Evolutionary conservation across 805 yeast genomes (phyloP).

Genomic region (Henningerozyma blattae): DNA sequence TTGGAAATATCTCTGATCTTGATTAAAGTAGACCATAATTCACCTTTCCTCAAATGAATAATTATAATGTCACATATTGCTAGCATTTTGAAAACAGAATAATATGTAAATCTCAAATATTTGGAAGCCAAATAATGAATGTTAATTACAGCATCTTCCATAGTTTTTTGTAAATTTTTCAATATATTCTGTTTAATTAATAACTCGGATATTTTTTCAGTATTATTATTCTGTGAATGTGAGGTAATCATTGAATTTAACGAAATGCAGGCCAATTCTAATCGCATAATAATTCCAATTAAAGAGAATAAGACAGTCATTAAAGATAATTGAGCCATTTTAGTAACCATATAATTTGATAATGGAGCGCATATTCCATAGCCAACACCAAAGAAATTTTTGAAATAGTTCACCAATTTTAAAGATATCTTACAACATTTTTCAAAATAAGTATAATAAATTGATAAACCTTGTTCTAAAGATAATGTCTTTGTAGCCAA

Average conservation of each 20-base stretch:
- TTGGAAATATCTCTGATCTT: constrained; percentile 10
- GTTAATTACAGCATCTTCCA: constrained; percentile 16
- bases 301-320: constrained; percentile 16
- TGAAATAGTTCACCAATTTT: constrained; percentile 11
- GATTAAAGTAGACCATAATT: constrained; percentile 14
- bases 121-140: constrained; percentile 15
- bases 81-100: constrained; percentile 21
- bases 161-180: constrained; percentile 12
- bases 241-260: constrained; percentile 10
- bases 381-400: constrained; percentile 15
- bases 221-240: constrained; percentile 1
- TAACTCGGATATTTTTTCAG: neutral
- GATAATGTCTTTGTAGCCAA: neutral
- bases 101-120: constrained; percentile 20
- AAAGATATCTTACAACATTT: constrained; percentile 11
- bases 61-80: constrained; percentile 21
- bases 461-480: constrained; percentile 5
- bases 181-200: constrained; percentile 13
- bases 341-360: constrained; percentile 15
- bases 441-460: constrained; percentile 13
- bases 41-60: constrained; percentile 19
- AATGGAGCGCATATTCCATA: constrained; percentile 11
- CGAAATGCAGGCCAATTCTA: constrained; percentile 13
- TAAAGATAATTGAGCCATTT: constrained; percentile 18
- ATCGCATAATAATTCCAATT: constrained; percentile 16